Conservation (phyloP, 2,329 filamentous ascomycete genomes). For the Hypoxylon sp. region DNA sequence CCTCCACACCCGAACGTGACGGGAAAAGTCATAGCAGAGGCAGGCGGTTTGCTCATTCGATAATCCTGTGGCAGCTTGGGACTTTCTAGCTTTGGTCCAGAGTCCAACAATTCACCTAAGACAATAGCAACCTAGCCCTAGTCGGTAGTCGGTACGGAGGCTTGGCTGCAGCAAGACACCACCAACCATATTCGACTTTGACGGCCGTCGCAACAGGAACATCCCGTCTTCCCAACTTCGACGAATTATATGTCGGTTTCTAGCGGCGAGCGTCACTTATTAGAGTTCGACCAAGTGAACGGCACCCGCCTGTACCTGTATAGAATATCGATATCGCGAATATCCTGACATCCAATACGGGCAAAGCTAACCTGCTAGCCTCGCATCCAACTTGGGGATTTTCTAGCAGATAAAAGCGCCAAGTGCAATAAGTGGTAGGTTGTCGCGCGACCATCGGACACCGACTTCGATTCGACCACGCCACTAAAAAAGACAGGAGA, state of each 20-base stretch:
- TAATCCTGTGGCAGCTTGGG: slow-evolving; percentile 19
- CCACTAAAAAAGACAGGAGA: slow-evolving; percentile 26
- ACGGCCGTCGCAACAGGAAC: slow-evolving; percentile 28
- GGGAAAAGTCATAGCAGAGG: slow-evolving; percentile 17
- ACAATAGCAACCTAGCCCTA: slow-evolving; percentile 20
- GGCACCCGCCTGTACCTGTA: slow-evolving; percentile 5
- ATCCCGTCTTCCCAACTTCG: slow-evolving; percentile 14
- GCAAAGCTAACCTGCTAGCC: background rate
- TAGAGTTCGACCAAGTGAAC: slow-evolving; percentile 25
- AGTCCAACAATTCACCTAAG: slow-evolving; percentile 21
- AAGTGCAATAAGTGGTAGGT: slow-evolving; percentile 19
- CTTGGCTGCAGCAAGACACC: slow-evolving; percentile 44
- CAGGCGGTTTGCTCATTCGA: slow-evolving; percentile 30
- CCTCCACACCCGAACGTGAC: slow-evolving; percentile 13
- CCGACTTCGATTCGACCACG: slow-evolving; percentile 15
- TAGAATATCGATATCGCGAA: slow-evolving; percentile 9
- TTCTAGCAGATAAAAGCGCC: slow-evolving; percentile 14
- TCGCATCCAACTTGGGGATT: slow-evolving; percentile 6
- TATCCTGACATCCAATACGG: slow-evolving; percentile 1
- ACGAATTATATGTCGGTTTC: slow-evolving; percentile 31
- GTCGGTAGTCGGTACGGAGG: slow-evolving; percentile 18
- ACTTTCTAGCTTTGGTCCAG: slow-evolving; percentile 20
- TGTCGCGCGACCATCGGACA: slow-evolving; percentile 39
- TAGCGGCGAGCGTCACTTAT: slow-evolving; percentile 20
- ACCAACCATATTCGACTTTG: slow-evolving; percentile 36